These are phyloP conservation scores for Penicillium sp. DNA, from an alignment of 2,329 filamentous ascomycete genomes.

Conservation along the genomic window DNA sequence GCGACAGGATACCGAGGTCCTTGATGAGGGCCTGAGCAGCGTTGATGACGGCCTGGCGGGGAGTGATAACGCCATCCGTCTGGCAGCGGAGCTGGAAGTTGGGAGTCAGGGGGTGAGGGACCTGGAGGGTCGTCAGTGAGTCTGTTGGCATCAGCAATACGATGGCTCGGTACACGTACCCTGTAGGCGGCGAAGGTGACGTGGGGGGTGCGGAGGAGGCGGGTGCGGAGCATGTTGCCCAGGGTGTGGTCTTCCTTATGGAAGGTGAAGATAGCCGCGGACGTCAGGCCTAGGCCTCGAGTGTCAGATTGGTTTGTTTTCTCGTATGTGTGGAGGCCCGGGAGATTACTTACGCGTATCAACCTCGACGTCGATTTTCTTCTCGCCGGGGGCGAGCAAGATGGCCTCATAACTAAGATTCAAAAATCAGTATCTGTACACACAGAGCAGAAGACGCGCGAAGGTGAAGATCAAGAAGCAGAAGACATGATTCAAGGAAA, in stretches of 20 bases:
- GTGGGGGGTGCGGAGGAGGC: slow-evolving; percentile 80
- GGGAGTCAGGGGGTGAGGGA: slow-evolving; percentile 49
- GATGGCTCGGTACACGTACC: slow-evolving; percentile 47
- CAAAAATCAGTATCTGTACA: slow-evolving; percentile 6
- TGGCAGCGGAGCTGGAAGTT: slow-evolving; percentile 78
- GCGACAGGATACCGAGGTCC: slow-evolving; percentile 75
- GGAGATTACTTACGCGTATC: slow-evolving; percentile 74
- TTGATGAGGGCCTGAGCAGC: slow-evolving; percentile 81
- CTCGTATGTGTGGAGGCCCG: not conserved
- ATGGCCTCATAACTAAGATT: slow-evolving; percentile 83
- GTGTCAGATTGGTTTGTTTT: slow-evolving; percentile 5
- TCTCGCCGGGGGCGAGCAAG: slow-evolving; percentile 81
- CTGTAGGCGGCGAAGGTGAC: slow-evolving; percentile 94
- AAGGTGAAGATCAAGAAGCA: not conserved
- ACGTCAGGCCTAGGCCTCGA: slow-evolving; percentile 72
- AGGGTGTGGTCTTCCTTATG: slow-evolving; percentile 97
- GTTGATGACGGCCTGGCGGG: slow-evolving; percentile 82
- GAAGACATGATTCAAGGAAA: not conserved
- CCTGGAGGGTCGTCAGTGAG: slow-evolving; percentile 28
- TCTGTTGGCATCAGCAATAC: not conserved
- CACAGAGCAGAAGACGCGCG: not conserved
- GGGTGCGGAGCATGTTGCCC: slow-evolving; percentile 82
- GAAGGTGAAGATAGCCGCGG: slow-evolving; percentile 92
- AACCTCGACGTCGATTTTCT: slow-evolving; percentile 85
- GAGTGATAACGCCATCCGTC: slow-evolving; percentile 83